Evolutionary conservation across 345 rosid species (phyloP), one percentile per base, ranked within the genome.

Genomic region (Capsella bursapastoris): DNA sequence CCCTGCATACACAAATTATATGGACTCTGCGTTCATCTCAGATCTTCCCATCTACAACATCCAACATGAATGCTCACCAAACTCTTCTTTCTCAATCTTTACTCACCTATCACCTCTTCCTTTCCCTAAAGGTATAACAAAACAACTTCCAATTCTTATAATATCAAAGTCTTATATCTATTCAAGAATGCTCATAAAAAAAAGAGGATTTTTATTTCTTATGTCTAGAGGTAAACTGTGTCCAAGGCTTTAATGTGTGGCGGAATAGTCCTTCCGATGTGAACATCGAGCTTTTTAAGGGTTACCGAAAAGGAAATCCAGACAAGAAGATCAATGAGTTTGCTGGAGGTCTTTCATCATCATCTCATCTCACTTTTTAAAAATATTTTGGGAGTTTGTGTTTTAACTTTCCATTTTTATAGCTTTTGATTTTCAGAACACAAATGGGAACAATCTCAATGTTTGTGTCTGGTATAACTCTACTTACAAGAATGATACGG

Each of bases 391-490:
- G 22, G 22, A 16, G 12, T 59, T 18, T 47, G 37, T 71, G 25
- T 16, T 18, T 35, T 28, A 66, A 44, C 2, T 28, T 58, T 70
- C 31, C 70, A 31, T 62, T 73, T 22, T 75, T 80, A 47, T 82
- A 95, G 99, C 86, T 14, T 96, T 92, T 84, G 99, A 96, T 88
- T 88, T 90, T 82, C 81, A 86, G 80, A 83, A 89, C 80, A 86
- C 98, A 44, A 65, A 85, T 69, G 44, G 8, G 45, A 86, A 41
- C 44, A 85, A 47, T 68, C 89, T 89, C 73, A 90, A 87, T 55
- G 87, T 87, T 78, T 83, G 43, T 82, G 76, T 92, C 69, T 90
- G 98, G 99, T 96, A 90, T 82, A 96, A 96, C 78, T 84, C 96
- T 11, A 87, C 89, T 29, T 84, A 84, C 64, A 83, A 79, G 79